Evolutionary conservation across 2,329 filamentous ascomycete genomes (phyloP).

Genomic region (Cladosporium phlei): DNA sequence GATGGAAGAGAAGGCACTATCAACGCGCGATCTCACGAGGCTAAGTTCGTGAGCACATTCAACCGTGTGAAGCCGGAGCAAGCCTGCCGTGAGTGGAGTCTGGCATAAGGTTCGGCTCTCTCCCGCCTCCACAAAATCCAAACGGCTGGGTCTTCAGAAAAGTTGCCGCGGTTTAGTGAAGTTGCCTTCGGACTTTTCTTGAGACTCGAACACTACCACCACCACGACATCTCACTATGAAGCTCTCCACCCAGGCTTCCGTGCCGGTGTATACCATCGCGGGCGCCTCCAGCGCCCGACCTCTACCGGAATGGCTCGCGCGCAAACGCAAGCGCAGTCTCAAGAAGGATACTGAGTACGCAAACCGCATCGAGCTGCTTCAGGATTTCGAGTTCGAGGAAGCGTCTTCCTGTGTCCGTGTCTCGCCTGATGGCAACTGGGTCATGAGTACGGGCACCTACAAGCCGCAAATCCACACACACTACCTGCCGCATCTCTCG

Average conservation of each 20-base stretch:
- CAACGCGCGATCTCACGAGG: no score
- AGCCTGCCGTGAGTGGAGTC: no score
- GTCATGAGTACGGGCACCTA: slow-evolving; percentile 80
- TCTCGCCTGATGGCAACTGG: slow-evolving; percentile 96
- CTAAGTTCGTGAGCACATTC: no score
- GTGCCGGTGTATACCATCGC: slow-evolving; percentile 94
- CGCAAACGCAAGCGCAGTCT: slow-evolving; percentile 82
- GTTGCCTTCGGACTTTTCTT: slow-evolving; percentile 3
- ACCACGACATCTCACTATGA: slow-evolving; percentile 50
- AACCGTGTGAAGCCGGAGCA: no score
- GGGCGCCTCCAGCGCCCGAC: slow-evolving; percentile 79
- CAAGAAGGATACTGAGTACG: slow-evolving; percentile 88
- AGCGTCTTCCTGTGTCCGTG: slow-evolving; percentile 81
- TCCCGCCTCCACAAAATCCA: not conserved
- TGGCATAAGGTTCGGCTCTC: not conserved
- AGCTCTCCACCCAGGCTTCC: slow-evolving; percentile 73
- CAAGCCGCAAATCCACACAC: slow-evolving; percentile 86
- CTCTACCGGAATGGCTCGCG: slow-evolving; percentile 92
- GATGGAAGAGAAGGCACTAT: no score
- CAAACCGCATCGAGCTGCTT: slow-evolving; percentile 86
- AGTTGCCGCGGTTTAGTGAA: slow-evolving; percentile 9
- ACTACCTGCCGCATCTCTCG: slow-evolving; percentile 86
- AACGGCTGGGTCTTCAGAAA: slow-evolving; percentile 6
- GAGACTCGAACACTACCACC: not conserved
- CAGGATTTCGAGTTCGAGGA: slow-evolving; percentile 98